Base-by-base conservation (phyloP, 768 basidiomycete species). In the Amanita rubescens region DNA sequence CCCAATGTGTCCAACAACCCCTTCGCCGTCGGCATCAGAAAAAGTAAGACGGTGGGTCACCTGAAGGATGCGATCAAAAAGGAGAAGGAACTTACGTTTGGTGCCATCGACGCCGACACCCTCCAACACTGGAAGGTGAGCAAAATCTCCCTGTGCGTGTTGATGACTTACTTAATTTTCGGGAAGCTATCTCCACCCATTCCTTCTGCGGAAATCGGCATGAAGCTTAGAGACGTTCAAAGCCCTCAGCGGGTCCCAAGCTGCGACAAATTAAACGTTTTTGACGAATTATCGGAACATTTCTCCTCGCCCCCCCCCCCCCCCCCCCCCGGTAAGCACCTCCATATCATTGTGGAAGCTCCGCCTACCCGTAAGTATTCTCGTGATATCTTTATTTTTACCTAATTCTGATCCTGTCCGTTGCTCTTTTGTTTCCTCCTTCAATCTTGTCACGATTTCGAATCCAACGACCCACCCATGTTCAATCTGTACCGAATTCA, bases 331-430 rank as follows among this genome's bases (percentile, higher is more conserved):
- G 30, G 8, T 2, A 45, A 32, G 27, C 51, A 58, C 44, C 35
- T 58, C 42, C 59, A 60, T 55, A 55, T 60, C 54, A 41, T 60
- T 49, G 59, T n/a, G n/a, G n/a, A n/a, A n/a, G n/a, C n/a, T n/a
- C n/a, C n/a, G n/a, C n/a, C n/a, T n/a, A n/a, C n/a, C 58, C 24
- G 58, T 59, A 45, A 53, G 55, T 47, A 33, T 37, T n/a, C n/a
- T n/a, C n/a, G n/a, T n/a, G n/a, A n/a, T n/a, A n/a, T n/a, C n/a
- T n/a, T n/a, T n/a, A n/a, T n/a, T n/a, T n/a, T n/a, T n/a, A n/a
- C n/a, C n/a, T n/a, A n/a, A n/a, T n/a, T n/a, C n/a, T n/a, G n/a
- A n/a, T n/a, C n/a, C n/a, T n/a, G n/a, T n/a, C n/a, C n/a, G n/a
- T n/a, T n/a, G n/a, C n/a, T n/a, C n/a, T n/a, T n/a, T n/a, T n/a